Base-by-base conservation (phyloP, 176 grass and related monocot genomes). In the Eleusine indica region DNA sequence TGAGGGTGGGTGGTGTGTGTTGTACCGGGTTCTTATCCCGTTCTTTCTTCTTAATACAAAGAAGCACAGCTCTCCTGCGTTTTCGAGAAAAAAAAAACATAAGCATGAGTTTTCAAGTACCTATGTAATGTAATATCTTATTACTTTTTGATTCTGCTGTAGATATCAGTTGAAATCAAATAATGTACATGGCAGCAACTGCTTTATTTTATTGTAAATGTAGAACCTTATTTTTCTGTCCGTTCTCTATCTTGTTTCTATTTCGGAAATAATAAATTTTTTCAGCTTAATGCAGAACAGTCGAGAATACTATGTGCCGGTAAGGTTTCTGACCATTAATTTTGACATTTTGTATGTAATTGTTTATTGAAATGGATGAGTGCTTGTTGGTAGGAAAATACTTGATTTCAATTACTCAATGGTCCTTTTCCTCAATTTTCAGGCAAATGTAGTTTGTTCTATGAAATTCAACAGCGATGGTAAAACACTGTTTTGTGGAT, bases 401-500 rank as follows among this genome's bases (percentile, higher is more conserved):
- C 43, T 51, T 47, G 32, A 83, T 71, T 29, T 62, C 13, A 54
- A 42, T 84, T 83, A 68, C 62, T 87, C 76, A 91, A 47, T 10
- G 22, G 32, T n/a, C 82, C 12, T 43, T 66, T 16, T 74, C 7
- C 71, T 76, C 70, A 76, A 74, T 90, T 90, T 87, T 81, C 82
- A 98, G 96, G 90, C 73, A 49, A 91, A 74, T 88, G 89, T 88
- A 84, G 91, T 98, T 40, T 87, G 87, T 67, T 92, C 91, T 38
- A 90, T 98, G 96, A 91, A 81, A 64, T 98, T 98, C 68, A 93
- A 98, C 86, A 88, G 74, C 83, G 93, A 98, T 68, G 96, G 91
- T 78, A 95, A 82, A 90, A 73, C 91, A 56, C 86, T 98, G 49
- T 87, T 95, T 88, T 98, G 93, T 86, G 96, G 96, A 75, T 88